Evolutionary conservation across 768 basidiomycete genomes (phyloP).

Genomic region (Termitomyces sp.): DNA sequence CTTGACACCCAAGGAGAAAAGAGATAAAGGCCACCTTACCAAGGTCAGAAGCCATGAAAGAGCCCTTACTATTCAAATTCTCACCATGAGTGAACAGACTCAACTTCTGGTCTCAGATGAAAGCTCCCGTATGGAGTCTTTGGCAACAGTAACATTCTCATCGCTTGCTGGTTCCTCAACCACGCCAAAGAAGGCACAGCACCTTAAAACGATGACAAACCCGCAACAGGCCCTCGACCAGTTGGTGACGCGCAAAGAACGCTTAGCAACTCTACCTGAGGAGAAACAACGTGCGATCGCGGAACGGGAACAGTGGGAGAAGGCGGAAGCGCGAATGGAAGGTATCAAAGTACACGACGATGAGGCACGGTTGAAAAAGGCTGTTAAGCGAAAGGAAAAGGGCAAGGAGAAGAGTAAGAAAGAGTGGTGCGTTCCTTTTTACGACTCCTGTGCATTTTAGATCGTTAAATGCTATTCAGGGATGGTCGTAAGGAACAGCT

Average conservation of each 20-base stretch:
- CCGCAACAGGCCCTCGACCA: slow-evolving; percentile 85
- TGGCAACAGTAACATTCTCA: slow-evolving; percentile 72
- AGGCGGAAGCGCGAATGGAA: slow-evolving; percentile 82
- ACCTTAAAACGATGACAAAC: slow-evolving; percentile 72
- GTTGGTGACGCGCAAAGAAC: slow-evolving; percentile 72
- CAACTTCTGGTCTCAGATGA: slow-evolving; percentile 71
- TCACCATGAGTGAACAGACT: slow-evolving; percentile 35
- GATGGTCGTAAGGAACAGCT: slow-evolving; percentile 82
- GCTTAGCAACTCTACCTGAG: slow-evolving; percentile 71
- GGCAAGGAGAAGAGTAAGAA: slow-evolving; percentile 82
- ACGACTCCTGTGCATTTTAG: not conserved
- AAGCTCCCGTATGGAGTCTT: slow-evolving; percentile 24
- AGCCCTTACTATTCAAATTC: slow-evolving; percentile 1
- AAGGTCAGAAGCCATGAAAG: slow-evolving; percentile 42
- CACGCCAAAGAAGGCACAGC: slow-evolving; percentile 42
- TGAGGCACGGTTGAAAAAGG: slow-evolving; percentile 83
- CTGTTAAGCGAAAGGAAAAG: slow-evolving; percentile 89
- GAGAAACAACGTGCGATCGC: slow-evolving; percentile 80
- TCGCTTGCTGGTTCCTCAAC: slow-evolving; percentile 48
- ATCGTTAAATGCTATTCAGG: slow-evolving; percentile 42
- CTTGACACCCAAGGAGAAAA: slow-evolving; percentile 23
- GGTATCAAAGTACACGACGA: slow-evolving; percentile 93
- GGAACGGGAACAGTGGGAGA: slow-evolving; percentile 86
- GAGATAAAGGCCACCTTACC: slow-evolving; percentile 40
- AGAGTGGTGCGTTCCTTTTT: slow-evolving; percentile 56